Evolutionary conservation across 2,329 filamentous ascomycete genomes (phyloP), one percentile per base, ranked within the genome.

Genomic region (Rhynchosporium graminicola): DNA sequence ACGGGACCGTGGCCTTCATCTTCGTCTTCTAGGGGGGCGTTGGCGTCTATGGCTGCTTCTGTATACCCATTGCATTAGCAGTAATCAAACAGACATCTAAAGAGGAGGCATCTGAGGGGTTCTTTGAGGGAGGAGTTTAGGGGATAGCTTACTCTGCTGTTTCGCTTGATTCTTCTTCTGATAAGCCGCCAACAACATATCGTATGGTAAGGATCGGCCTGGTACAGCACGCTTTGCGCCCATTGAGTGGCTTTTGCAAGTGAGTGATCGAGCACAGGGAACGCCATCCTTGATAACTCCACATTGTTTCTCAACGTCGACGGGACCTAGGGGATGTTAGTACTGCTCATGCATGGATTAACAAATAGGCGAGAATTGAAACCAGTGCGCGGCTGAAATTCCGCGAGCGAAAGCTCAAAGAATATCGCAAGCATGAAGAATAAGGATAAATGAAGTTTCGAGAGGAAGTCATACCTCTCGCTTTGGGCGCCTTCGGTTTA

Each of bases 111-210:
- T 36, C 9, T 5, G 33, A 36, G 5, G 33, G 33, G 45, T 64
- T 55, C 20, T 65, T 60, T 43, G 47, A 46, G 54, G 60, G 54
- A 60, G 33, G 58, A 38, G 36, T 12, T 43, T 33, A 59, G 57
- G 59, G 38, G 33, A 20, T 20, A 40, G 83, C 88, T 78, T 82
- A 93, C 91, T 96, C 77, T 98, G 95, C 79, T 97, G 91, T 73
- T 97, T 96, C 28, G 95, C 95, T 76, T 98, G 95, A 72, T 99
- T 99, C 82, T 97, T 98, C 83, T 98, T 97, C 76, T 95, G 91
- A 72, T 95, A 95, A 7, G 89, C 88, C 13, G 90, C 87, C 43
- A 97, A 82, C 45, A 97, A 80, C 88, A 96, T 95, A 75, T 97
- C 92, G 73, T 97, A 97, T 1, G 93, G 93, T 63, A 96, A 78